Evolutionary conservation across 2,329 filamentous ascomycete species (phyloP).

Genomic region (Fusarium sp.): DNA sequence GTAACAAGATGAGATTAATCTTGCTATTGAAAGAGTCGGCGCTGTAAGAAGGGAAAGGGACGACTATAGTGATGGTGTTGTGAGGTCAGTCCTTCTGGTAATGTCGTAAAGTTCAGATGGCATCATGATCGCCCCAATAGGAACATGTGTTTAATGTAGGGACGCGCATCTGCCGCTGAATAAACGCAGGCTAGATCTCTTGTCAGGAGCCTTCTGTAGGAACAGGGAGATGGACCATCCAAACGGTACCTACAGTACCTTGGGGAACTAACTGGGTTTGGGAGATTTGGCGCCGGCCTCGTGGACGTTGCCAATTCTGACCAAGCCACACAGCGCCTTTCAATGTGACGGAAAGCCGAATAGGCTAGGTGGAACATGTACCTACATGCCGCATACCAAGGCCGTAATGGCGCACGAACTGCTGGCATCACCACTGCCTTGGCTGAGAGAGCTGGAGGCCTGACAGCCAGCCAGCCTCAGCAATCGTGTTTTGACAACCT

Average conservation of each 20-base stretch:
- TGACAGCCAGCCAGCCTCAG: slow-evolving; percentile 14
- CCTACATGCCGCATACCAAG: slow-evolving; percentile 41
- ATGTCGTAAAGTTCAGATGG: slow-evolving; percentile 33
- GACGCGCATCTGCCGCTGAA: slow-evolving; percentile 46
- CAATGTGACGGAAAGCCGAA: slow-evolving; percentile 25
- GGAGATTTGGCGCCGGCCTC: slow-evolving; percentile 41
- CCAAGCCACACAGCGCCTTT: slow-evolving; percentile 42
- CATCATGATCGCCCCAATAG: slow-evolving; percentile 29
- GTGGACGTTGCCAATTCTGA: slow-evolving; percentile 40
- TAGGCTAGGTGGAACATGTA: slow-evolving; percentile 33
- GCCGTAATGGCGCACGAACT: slow-evolving; percentile 31
- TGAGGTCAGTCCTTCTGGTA: slow-evolving; percentile 22
- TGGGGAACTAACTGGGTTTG: slow-evolving; percentile 36
- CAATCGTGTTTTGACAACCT: not conserved
- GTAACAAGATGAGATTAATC: slow-evolving; percentile 19
- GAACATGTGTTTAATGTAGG: slow-evolving; percentile 25
- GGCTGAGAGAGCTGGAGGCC: slow-evolving; percentile 1
- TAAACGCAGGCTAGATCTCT: slow-evolving; percentile 37
- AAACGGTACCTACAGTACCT: slow-evolving; percentile 1
- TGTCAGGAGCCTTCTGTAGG: slow-evolving; percentile 37
- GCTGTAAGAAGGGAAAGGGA: not conserved
- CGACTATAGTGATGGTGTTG: slow-evolving; percentile 20
- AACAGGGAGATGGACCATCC: slow-evolving; percentile 34
- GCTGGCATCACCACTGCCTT: slow-evolving; percentile 23
- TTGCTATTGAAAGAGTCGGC: slow-evolving; percentile 2